Base-by-base conservation (phyloP, 768 basidiomycete species). In the Tulasnella sp. region DNA sequence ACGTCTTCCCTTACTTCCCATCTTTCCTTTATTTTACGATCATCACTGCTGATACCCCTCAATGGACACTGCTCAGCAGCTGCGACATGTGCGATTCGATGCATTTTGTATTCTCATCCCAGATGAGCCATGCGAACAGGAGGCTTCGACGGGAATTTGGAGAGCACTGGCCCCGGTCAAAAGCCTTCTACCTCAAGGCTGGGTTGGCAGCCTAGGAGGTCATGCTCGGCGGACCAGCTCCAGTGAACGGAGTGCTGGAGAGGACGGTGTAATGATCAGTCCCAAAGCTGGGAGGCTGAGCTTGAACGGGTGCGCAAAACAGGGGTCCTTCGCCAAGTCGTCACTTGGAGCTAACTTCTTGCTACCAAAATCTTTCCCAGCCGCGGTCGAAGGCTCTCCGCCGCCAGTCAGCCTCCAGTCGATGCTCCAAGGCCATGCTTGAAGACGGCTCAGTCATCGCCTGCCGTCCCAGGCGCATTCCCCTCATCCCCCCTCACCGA, bases 61-160 rank as follows among this genome's bases (percentile, higher is more conserved):
- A 15, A 38, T 38, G 34, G 34, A 38, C 34, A 7, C 34, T 15
- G 34, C 34, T 38, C 34, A 38, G 34, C 34, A 38, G 34, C 34
- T 38, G 15, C 53, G 53, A 41, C 32, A 24, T 11, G 53, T 55
- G 2, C 53, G 42, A n/a, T 55, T 55, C 19, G 41, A 26, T 55
- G 30, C 32, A 43, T 38, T 41, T 34, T 55, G 53, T 42, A 42
- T 55, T 42, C 53, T 55, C 19, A 55, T 55, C 41, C 53, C 42
- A 21, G 53, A 55, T 7, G 34, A 38, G 34, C 34, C 34, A 38
- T 38, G 34, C 53, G 30, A 55, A 34, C 30, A 55, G 24, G 30
- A 34, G n/a, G 21, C 41, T 15, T 10, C 41, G 3, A 21, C 53
- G 15, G 41, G 41, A 19, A 21, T 10, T 3, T 27, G 24, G 7